Evolutionary conservation across 2,329 filamentous ascomycete species (phyloP), one percentile per base, ranked within the genome.

Genomic region (Phialocephala sp.): DNA sequence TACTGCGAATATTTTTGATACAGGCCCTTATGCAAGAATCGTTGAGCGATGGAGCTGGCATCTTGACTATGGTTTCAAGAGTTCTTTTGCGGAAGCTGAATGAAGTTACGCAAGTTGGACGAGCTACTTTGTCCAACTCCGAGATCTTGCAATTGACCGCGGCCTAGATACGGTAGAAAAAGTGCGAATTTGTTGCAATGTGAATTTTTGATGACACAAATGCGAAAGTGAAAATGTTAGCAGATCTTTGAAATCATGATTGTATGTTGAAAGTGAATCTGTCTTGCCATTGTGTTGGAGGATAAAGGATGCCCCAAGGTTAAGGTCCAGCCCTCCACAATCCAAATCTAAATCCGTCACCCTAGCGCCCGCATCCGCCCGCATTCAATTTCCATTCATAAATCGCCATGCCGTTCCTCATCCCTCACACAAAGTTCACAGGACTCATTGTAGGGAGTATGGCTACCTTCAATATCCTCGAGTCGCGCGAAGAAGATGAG

Each of bases 401-500:
- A 15, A 24, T 43, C 56, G 24, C 11, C n/a, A 50, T 50, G 45
- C 20, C 20, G 20, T 27, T 43, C 41, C n/a, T 50, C 15, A 50
- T 50, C 20, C 45, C 45, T 20, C 45, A 50, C 22, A 50, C 45
- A 24, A n/a, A 2, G 20, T 20, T 12, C 20, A 32, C 27, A 32
- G 45, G 45, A 12, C 45, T n/a, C 11, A 24, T 22, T 11, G 8
- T 9, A 50, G 45, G 11, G 58, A 59, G 78, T 57, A 87, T 87
- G 85, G 76, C 81, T 61, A 50, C 45, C 3, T 93, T 89, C 82
- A 83, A 85, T 54, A 81, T 94, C 57, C 82, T 96, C 58, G 89
- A 93, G 63, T 90, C 91, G 71, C 84, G 85, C 69, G 90, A 93
- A 70, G 91, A 93, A 80, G 90, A 93, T 77, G 89, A 93, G 69